A percentile compares a stretch with the other conserved stretches of the same genome.
Conservation (phyloP, 1,139 yeast species). For the Hanseniaspora sp. region DNA sequence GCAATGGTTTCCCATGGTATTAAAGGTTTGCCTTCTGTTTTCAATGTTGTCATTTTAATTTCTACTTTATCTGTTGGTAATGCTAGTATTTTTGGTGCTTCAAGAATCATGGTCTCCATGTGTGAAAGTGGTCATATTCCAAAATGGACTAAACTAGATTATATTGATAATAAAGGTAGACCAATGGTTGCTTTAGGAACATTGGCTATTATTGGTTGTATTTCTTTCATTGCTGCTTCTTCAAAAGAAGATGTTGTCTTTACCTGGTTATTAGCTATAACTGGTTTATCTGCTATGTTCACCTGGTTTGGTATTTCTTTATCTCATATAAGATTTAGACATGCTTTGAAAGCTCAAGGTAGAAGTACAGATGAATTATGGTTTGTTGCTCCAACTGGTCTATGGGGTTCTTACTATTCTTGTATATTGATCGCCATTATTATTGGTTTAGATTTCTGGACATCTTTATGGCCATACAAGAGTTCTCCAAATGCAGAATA, state of each 20-base stretch:
- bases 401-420: slow-evolving; percentile 44
- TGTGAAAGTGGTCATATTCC: slow-evolving; percentile 59
- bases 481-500: slow-evolving; percentile 42
- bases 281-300: slow-evolving; percentile 55
- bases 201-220: slow-evolving; percentile 42
- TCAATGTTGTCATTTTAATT: slow-evolving; percentile 42
- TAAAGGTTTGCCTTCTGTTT: slow-evolving; percentile 44
- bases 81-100: slow-evolving; percentile 52
- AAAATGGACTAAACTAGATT: slow-evolving; percentile 34
- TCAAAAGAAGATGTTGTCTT: slow-evolving; percentile 46
- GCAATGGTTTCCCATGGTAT: slow-evolving; percentile 46
- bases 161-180: slow-evolving; percentile 58
- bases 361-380: slow-evolving; percentile 45
- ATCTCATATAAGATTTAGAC: slow-evolving; percentile 55
- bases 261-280: slow-evolving; percentile 56
- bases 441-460: slow-evolving; percentile 51
- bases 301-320: slow-evolving; percentile 59
- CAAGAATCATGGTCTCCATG: slow-evolving; percentile 55
- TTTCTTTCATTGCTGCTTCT: slow-evolving; percentile 52
- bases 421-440: slow-evolving; percentile 39
- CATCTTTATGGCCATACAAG: slow-evolving; percentile 72
- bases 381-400: slow-evolving; percentile 45
- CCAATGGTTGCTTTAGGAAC: slow-evolving; percentile 48
- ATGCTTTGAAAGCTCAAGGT: slow-evolving; percentile 48
- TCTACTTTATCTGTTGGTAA: slow-evolving; percentile 66